Percentiles rank a stretch among this genome's conserved stretches.
phyloP scores from a whole-genome alignment of 1,284 basidiomycete genomes.

The Ganoderma resinaceum region DNA sequence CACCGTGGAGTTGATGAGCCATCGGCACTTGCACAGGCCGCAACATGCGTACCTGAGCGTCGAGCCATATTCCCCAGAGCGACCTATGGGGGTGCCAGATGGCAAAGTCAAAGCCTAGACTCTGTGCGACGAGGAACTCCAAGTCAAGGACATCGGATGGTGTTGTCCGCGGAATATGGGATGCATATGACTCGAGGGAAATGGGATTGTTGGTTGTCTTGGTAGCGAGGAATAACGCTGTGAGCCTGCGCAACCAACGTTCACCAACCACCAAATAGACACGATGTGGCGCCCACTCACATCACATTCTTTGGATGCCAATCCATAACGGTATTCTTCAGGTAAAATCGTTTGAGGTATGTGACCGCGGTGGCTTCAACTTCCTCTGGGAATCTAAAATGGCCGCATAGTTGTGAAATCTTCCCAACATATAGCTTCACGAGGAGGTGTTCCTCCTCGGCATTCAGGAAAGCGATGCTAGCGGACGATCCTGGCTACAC shows the following conservation, averaged over 20 bases:
- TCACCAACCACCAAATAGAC: neutral
- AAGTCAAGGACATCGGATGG: conserved; percentile 88
- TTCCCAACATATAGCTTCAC: conserved; percentile 92
- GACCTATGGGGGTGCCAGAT: conserved; percentile 92
- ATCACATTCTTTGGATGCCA: conserved; percentile 99
- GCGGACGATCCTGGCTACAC: conserved; percentile 71
- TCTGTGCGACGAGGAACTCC: conserved; percentile 96
- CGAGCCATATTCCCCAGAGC: conserved; percentile 89
- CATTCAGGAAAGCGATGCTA: conserved; percentile 74
- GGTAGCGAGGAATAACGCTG: conserved; percentile 92
- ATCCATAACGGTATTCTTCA: conserved; percentile 98
- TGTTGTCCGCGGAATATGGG: conserved; percentile 80
- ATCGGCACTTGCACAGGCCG: neutral
- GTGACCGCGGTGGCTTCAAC: conserved; percentile 93
- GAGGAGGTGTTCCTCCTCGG: conserved; percentile 88
- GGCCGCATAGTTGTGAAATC: conserved; percentile 84
- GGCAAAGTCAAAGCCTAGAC: conserved; percentile 91
- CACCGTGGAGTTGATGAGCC: conserved; percentile 44
- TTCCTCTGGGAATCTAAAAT: conserved; percentile 89
- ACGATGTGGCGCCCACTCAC: conserved; percentile 55
- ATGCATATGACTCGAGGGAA: conserved; percentile 84
- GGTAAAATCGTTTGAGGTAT: conserved; percentile 96
- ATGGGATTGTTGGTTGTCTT: conserved; percentile 97
- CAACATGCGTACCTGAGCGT: conserved; percentile 75
- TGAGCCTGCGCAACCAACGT: conserved; percentile 71